Evolutionary conservation across 148 eudicot species (phyloP).

Genomic region (Fagopyrum homotropicum): DNA sequence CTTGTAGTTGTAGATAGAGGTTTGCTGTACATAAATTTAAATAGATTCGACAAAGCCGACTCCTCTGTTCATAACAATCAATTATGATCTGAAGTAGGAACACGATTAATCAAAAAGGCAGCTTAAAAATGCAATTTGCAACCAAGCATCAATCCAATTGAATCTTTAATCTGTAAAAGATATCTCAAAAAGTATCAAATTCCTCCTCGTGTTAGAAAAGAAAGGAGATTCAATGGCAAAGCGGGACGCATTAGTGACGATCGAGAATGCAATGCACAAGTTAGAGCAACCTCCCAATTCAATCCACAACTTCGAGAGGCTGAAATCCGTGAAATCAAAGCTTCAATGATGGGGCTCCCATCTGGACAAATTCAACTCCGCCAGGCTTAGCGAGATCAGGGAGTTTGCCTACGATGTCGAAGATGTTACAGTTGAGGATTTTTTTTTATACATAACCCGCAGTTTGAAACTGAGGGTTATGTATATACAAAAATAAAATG

Average conservation of each 20-base stretch:
- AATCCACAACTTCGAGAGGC: slow-evolving; percentile 3
- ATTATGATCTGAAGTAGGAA: no score
- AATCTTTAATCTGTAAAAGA: background rate
- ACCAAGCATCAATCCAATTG: background rate
- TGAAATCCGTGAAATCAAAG: slow-evolving; percentile 13
- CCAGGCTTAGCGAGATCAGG: slow-evolving; percentile 11
- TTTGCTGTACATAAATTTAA: no score
- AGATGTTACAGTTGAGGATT: background rate
- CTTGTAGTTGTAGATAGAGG: no score
- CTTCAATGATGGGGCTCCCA: background rate
- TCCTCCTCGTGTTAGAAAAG: background rate
- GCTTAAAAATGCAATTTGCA: no score
- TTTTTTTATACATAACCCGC: no score
- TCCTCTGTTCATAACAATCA: no score
- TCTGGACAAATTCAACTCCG: slow-evolving; percentile 10
- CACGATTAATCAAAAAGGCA: no score
- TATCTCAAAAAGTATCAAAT: background rate
- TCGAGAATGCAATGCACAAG: slow-evolving; percentile 20
- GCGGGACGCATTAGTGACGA: slow-evolving; percentile 18
- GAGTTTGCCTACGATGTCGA: slow-evolving; percentile 19
- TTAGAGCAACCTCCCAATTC: slow-evolving; percentile 16
- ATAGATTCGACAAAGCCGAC: no score
- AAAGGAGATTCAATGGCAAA: slow-evolving; percentile 17
- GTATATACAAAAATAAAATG: no score
- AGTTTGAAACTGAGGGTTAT: no score